Base-by-base conservation (phyloP, 345 rosid species). In the Eucalyptus sideroxylon region DNA sequence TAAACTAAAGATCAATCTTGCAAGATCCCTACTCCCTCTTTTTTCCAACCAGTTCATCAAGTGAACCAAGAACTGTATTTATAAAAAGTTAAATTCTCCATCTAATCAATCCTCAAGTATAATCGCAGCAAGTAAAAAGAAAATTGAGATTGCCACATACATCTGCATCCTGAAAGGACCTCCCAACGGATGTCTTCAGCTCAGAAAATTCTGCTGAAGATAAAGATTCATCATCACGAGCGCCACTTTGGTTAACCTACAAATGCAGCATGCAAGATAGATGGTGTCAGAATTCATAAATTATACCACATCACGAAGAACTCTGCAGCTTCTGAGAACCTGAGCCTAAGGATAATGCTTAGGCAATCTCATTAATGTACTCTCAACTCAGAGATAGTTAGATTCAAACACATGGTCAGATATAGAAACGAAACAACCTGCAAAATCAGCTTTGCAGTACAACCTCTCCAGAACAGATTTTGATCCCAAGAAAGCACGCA, bases 171-270 rank as follows among this genome's bases (percentile, higher is more conserved):
- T 23, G 87, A 87, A 81, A 93, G 90, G 95, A 92, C 90, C 92
- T 93, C 89, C 92, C 90, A 23, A 90, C 10, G 23, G 94, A 91
- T 88, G 90, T 83, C 96, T 97, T 95, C 59, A 87, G 62, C 85
- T 90, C 97, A 89, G 94, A 90, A 90, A 89, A 92, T 91, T 93
- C 96, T 89, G 93, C 82, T 81, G 90, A 93, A 90, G 95, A 94
- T 87, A 92, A 59, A 87, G 95, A 92, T 86, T 87, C 96, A 92
- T 93, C 92, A 87, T 91, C 93, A 72, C 92, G 90, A 85, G 87
- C 44, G 83, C 87, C 91, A 88, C 92, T 91, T 91, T 59, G 90
- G 83, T 91, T 90, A 88, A 87, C 91, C 96, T 95, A 49, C 87
- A 90, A 91, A 90, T 40, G 50, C 51, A 88, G 8, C 85, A 88